Evolutionary conservation across 139 green algal genomes (phyloP).

Genomic region (Coccomyxa sp.): DNA sequence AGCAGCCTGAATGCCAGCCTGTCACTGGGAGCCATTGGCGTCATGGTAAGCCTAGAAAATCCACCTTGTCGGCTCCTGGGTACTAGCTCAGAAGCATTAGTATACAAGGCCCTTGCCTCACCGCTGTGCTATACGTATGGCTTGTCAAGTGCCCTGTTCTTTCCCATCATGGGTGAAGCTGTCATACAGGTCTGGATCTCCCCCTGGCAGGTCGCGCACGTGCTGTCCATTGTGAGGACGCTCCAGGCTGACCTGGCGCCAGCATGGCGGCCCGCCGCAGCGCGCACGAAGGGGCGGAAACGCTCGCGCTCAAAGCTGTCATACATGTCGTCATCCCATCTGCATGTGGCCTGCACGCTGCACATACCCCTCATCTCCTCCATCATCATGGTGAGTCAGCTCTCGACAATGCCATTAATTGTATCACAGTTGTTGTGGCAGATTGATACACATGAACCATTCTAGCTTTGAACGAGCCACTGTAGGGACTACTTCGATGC

Average conservation of each 20-base stretch:
- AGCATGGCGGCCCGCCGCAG: not conserved
- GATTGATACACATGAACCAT: too few relatives aligned
- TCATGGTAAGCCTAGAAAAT: slow-evolving; percentile 14
- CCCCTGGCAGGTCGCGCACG: slow-evolving; percentile 41
- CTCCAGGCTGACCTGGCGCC: not conserved
- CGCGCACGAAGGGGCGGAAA: not conserved
- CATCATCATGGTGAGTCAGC: slow-evolving; percentile 12
- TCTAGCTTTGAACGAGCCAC: too few relatives aligned
- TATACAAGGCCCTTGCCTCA: slow-evolving; percentile 7
- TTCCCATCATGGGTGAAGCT: not conserved
- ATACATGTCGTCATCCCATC: slow-evolving; percentile 12
- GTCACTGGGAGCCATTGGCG: slow-evolving; percentile 5
- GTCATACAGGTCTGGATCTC: slow-evolving; percentile 43
- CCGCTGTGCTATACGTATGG: not conserved
- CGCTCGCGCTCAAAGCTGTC: not conserved
- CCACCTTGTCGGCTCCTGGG: not conserved
- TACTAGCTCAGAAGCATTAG: too few relatives aligned
- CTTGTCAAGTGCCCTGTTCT: too few relatives aligned
- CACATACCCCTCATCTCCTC: slow-evolving; percentile 23
- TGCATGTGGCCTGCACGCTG: slow-evolving; percentile 5
- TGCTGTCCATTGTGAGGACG: slow-evolving; percentile 31
- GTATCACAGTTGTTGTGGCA: too few relatives aligned
- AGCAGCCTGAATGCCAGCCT: slow-evolving; percentile 6
- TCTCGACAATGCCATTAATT: not conserved
- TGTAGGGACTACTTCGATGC: too few relatives aligned